A percentile compares a stretch with the other conserved stretches of the same genome.
Conservation (phyloP, 1,284 basidiomycete species). For the Boletus semigastroideus region DNA sequence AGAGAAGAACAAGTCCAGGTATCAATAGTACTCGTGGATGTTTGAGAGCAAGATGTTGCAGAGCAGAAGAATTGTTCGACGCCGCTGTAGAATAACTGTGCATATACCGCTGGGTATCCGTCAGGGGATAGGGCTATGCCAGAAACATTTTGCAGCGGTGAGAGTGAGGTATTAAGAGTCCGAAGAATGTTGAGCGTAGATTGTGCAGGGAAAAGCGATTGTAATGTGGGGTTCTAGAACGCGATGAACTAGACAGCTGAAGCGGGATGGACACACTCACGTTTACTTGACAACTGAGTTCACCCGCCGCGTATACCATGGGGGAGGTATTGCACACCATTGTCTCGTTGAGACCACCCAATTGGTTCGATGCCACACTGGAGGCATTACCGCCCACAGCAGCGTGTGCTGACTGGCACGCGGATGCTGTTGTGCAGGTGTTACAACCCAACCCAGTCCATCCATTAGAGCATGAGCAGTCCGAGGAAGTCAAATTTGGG, state of each 20-base stretch:
- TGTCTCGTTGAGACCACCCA: constrained; percentile 50
- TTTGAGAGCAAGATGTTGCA: constrained; percentile 70
- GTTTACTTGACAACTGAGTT: constrained; percentile 74
- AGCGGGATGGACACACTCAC: constrained; percentile 43
- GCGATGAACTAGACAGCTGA: constrained; percentile 1
- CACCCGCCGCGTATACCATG: constrained; percentile 61
- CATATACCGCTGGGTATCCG: constrained; percentile 60
- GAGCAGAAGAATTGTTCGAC: constrained; percentile 83
- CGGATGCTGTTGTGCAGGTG: constrained; percentile 60
- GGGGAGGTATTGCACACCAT: constrained; percentile 63
- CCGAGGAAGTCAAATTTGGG: constrained; percentile 60
- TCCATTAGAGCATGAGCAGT: constrained; percentile 66
- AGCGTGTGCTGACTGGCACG: constrained; percentile 59
- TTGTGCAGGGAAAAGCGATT: constrained; percentile 65
- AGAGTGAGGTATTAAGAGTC: constrained; percentile 65
- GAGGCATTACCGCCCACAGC: constrained; percentile 40
- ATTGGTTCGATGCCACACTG: constrained; percentile 19
- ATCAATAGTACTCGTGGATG: constrained; percentile 37
- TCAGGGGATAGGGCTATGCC: constrained; percentile 48
- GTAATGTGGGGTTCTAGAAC: constrained; percentile 73
- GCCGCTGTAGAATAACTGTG: constrained; percentile 82
- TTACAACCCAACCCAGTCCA: constrained; percentile 82
- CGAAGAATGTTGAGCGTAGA: constrained; percentile 77
- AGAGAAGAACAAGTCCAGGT: constrained; percentile 73
- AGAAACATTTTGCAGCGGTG: constrained; percentile 59